Percentiles rank a stretch among this genome's conserved stretches.
These are phyloP conservation scores for Lachnellula suecica DNA, from an alignment of 2,329 filamentous ascomycete genomes.

Conservation along the genomic window DNA sequence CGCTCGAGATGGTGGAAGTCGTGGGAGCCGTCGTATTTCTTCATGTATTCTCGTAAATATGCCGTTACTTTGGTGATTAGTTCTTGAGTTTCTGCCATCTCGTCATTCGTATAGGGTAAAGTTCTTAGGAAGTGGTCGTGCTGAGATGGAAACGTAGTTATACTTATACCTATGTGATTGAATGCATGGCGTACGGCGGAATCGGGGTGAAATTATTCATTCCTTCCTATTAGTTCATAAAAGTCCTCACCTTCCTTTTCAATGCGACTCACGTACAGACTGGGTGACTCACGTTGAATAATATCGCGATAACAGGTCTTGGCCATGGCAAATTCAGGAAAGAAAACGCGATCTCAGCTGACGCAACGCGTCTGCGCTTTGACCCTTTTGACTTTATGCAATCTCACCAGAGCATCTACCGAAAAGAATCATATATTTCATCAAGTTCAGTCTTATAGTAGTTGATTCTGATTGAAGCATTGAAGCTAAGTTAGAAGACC, in stretches of 20 bases:
- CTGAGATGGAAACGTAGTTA: not conserved
- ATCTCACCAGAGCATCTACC: not conserved
- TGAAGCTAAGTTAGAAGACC: too few species aligned
- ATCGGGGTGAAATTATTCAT: too few species aligned
- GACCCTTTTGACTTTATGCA: too few species aligned
- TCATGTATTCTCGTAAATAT: conserved; percentile 9
- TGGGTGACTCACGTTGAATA: not conserved
- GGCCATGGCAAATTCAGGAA: not conserved
- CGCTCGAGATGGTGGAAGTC: conserved; percentile 82
- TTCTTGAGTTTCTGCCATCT: not conserved
- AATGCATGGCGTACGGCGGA: not conserved
- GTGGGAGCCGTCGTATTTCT: conserved; percentile 58
- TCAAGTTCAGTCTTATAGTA: too few species aligned
- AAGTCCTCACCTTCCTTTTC: too few species aligned
- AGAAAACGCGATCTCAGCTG: not conserved
- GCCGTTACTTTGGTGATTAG: conserved; percentile 5
- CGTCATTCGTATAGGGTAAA: not conserved
- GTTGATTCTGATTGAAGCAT: too few species aligned
- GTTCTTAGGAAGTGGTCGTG: not conserved
- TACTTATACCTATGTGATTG: too few species aligned
- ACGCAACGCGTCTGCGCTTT: not conserved
- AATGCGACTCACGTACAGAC: too few species aligned
- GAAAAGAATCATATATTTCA: not conserved
- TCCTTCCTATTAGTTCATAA: too few species aligned
- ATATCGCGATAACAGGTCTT: not conserved